A percentile compares a stretch with the other conserved stretches of the same genome.
Conservation (phyloP, 805 yeast species). For the Pichia rugopelliculosa region DNA sequence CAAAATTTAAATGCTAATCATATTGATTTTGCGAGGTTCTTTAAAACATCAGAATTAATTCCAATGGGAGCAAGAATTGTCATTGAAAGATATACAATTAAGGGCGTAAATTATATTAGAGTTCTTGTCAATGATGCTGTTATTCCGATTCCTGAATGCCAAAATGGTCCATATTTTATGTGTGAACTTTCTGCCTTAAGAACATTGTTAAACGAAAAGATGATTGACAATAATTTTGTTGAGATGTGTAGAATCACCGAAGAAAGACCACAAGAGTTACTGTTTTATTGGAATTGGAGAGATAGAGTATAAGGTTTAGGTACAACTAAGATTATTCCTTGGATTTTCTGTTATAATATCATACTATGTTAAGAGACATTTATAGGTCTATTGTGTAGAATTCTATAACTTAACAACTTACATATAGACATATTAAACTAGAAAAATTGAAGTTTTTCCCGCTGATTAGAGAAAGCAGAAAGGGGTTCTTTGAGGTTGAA, state of each 20-base stretch:
- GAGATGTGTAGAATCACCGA: slow-evolving; percentile 16
- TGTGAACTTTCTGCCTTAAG: slow-evolving; percentile 29
- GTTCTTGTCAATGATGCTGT: slow-evolving; percentile 47
- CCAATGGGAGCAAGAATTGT: slow-evolving; percentile 54
- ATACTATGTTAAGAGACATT: too few relatives aligned
- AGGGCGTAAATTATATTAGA: slow-evolving; percentile 32
- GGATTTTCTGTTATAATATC: too few relatives aligned
- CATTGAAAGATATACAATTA: slow-evolving; percentile 37
- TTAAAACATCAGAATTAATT: slow-evolving; percentile 37
- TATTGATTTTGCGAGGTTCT: slow-evolving; percentile 38
- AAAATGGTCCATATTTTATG: slow-evolving; percentile 46
- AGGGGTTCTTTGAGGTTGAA: too few relatives aligned
- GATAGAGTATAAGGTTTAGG: background rate
- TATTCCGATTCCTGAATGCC: slow-evolving; percentile 40
- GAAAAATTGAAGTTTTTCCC: too few relatives aligned
- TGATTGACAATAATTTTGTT: slow-evolving; percentile 30
- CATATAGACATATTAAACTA: too few relatives aligned
- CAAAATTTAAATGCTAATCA: slow-evolving; percentile 33
- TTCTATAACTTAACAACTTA: too few relatives aligned
- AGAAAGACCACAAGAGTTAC: slow-evolving; percentile 14
- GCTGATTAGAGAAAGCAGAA: too few relatives aligned
- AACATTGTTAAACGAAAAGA: slow-evolving; percentile 1
- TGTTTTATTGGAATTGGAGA: slow-evolving; percentile 26
- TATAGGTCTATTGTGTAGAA: too few relatives aligned
- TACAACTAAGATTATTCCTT: too few relatives aligned